Evolutionary conservation across 352 stramenopile species (phyloP).

Genomic region (Phytophthora podocarpi): DNA sequence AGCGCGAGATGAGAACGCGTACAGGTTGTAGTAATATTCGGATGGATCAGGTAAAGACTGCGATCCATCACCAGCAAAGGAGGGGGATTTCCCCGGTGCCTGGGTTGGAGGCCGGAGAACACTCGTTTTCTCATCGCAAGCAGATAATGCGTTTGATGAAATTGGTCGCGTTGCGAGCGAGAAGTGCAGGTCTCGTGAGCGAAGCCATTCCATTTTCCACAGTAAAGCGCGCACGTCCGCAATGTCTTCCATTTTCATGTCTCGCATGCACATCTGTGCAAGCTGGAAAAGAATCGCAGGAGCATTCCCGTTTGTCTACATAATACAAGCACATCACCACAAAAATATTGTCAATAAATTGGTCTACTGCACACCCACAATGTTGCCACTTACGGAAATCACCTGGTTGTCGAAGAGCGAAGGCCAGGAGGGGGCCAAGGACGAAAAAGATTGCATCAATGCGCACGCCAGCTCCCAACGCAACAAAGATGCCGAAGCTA

Average conservation of each 20-base stretch:
- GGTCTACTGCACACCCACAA: not conserved
- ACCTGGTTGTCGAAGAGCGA: conserved; percentile 72
- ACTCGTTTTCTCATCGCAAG: conserved; percentile 38
- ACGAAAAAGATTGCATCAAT: conserved; percentile 63
- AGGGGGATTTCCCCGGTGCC: conserved; percentile 19
- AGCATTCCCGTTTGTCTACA: conserved; percentile 62
- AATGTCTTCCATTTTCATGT: conserved; percentile 42
- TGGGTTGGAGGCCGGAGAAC: conserved; percentile 26
- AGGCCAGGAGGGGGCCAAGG: conserved; percentile 46
- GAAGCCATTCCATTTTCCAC: conserved; percentile 56
- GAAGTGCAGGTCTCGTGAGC: conserved; percentile 45
- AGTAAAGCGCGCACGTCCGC: conserved; percentile 39
- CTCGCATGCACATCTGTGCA: conserved; percentile 55
- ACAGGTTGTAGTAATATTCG: conserved; percentile 77
- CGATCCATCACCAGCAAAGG: conserved; percentile 9
- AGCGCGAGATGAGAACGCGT: conserved; percentile 61
- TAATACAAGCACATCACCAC: no score
- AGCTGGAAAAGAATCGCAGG: conserved; percentile 65
- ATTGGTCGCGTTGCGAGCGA: conserved; percentile 53
- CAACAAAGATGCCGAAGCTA: conserved; percentile 23
- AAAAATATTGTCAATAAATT: not conserved
- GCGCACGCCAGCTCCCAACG: conserved; percentile 55
- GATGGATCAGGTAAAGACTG: conserved; percentile 15
- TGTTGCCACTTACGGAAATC: conserved; percentile 49
- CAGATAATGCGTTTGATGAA: conserved; percentile 38